Conservation (phyloP, 306 rosid genomes). For the Morella rubra region DNA sequence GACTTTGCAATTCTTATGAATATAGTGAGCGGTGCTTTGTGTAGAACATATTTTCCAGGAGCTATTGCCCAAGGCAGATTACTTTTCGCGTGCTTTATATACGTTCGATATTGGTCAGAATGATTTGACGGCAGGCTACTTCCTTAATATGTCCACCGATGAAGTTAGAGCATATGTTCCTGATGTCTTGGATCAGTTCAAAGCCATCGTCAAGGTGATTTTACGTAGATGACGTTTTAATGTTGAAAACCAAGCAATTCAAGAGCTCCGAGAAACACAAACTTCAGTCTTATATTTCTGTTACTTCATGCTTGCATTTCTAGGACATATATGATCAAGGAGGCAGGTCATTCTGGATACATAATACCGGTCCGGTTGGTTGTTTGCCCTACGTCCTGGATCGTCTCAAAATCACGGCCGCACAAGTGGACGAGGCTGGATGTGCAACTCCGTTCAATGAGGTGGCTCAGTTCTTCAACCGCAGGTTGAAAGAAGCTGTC, state of each 20-base stretch:
- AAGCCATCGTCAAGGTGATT: constrained; percentile 35
- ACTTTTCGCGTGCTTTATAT: constrained; percentile 37
- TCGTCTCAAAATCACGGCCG: constrained; percentile 19
- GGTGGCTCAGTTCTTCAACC: constrained; percentile 64
- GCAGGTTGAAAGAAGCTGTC: constrained; percentile 35
- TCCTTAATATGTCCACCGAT: constrained; percentile 40
- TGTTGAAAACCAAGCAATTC: no score
- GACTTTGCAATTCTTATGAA: no score
- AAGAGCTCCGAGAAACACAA: no score
- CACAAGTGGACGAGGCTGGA: constrained; percentile 58
- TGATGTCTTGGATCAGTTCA: constrained; percentile 51
- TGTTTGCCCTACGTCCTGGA: constrained; percentile 45
- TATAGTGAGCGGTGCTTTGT: not conserved
- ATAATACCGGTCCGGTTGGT: constrained; percentile 76
- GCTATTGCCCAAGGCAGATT: constrained; percentile 35
- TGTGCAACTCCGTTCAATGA: constrained; percentile 59
- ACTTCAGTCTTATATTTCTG: no score
- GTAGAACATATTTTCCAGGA: constrained; percentile 36
- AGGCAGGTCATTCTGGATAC: constrained; percentile 69
- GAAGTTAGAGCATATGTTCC: constrained; percentile 46
- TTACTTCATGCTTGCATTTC: not conserved
- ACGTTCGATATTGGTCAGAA: constrained; percentile 55
- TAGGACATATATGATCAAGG: constrained; percentile 53
- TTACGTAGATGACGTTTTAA: no score
- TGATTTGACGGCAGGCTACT: constrained; percentile 49